Evolutionary conservation across 257 asterid species (phyloP).

Genomic region (Echium plantagineum): DNA sequence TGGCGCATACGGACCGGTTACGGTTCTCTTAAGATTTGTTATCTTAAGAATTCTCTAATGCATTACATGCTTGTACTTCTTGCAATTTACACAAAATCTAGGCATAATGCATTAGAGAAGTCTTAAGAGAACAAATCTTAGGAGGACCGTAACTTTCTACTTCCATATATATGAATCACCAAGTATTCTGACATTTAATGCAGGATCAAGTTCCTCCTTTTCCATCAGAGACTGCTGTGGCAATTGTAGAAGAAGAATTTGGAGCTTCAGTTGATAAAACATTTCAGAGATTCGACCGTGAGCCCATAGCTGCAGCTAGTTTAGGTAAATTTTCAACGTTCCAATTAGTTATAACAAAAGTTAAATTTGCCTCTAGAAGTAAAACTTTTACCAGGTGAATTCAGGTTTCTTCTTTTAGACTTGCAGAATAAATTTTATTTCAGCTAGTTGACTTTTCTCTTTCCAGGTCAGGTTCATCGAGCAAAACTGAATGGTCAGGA

Average conservation of each 20-base stretch:
- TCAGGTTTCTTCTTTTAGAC: conserved; percentile 3
- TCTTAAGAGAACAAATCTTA: too few relatives aligned
- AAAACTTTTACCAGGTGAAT: not conserved
- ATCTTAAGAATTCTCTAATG: too few relatives aligned
- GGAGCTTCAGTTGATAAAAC: conserved; percentile 44
- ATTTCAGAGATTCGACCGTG: conserved; percentile 69
- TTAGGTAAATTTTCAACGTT: conserved; percentile 39
- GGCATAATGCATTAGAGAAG: too few relatives aligned
- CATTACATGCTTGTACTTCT: too few relatives aligned
- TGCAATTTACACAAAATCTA: too few relatives aligned
- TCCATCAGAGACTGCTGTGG: conserved; percentile 72
- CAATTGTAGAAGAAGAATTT: conserved; percentile 79
- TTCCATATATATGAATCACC: conserved; percentile 1
- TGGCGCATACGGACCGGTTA: too few relatives aligned
- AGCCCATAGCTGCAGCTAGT: conserved; percentile 96
- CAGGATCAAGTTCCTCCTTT: conserved; percentile 96
- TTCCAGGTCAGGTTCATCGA: conserved; percentile 89
- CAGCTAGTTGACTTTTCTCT: conserved; percentile 6
- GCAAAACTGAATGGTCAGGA: conserved; percentile 68
- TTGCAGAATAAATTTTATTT: conserved; percentile 3
- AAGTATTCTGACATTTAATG: conserved; percentile 6
- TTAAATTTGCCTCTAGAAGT: not conserved
- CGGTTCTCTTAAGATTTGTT: too few relatives aligned
- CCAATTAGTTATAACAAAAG: not conserved
- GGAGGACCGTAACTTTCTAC: too few relatives aligned